Evolutionary conservation across 768 basidiomycete species (phyloP).

Genomic region (Gloeopeniophorella convolvens): DNA sequence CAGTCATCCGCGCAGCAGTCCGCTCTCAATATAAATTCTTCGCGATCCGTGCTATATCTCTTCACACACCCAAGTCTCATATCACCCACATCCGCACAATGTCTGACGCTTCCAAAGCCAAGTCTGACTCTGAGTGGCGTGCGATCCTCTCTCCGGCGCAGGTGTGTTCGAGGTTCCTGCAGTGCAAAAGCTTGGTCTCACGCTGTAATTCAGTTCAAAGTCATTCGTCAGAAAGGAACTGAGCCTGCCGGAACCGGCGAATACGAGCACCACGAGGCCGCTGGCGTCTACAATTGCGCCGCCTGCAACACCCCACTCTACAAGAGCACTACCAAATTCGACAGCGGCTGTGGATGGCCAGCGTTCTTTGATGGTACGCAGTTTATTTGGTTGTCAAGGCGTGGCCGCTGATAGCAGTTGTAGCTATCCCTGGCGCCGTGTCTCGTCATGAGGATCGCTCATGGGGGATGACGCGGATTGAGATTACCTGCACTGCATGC

Average conservation of each 20-base stretch:
- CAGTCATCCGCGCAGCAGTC: background rate
- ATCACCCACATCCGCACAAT: slow-evolving; percentile 18
- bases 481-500: slow-evolving; percentile 87
- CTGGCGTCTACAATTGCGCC: slow-evolving; percentile 72
- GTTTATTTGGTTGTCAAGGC: background rate
- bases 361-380: slow-evolving; percentile 84
- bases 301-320: slow-evolving; percentile 82
- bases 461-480: slow-evolving; percentile 63
- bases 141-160: slow-evolving; percentile 77
- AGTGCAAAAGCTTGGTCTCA: background rate
- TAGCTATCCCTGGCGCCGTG: slow-evolving; percentile 88
- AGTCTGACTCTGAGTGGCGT: slow-evolving; percentile 79
- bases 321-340: slow-evolving; percentile 85
- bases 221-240: slow-evolving; percentile 84
- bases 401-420: slow-evolving; percentile 1
- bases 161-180: slow-evolving; percentile 52
- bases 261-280: slow-evolving; percentile 60
- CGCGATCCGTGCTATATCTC: background rate
- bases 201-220: slow-evolving; percentile 54
- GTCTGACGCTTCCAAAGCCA: slow-evolving; percentile 26
- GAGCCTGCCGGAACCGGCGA: slow-evolving; percentile 72
- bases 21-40: background rate
- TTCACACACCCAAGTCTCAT: background rate
- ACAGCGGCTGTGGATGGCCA: slow-evolving; percentile 96
- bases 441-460: slow-evolving; percentile 65